Base-by-base conservation (phyloP, 2,329 filamentous ascomycete genomes). In the Penicillium sp. region DNA sequence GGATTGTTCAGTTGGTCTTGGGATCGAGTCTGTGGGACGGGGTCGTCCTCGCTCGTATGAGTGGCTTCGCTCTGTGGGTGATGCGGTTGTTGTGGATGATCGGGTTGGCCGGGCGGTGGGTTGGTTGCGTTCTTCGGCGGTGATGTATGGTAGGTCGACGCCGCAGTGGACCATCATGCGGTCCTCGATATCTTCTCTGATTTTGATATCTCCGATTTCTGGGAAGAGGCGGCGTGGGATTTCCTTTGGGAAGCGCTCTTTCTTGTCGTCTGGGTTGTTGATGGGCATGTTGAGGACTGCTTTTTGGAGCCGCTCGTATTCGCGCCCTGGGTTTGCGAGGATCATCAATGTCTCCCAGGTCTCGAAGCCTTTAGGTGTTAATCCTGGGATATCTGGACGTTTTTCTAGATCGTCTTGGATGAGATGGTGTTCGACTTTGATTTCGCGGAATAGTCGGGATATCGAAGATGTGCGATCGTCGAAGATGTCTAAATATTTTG, bases 211-310 rank as follows among this genome's bases (percentile, higher is more conserved):
- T 1, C 82, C 78, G 8, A 73, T 71, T 0, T 77, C 76, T 0
- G 91, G 91, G 38, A 96, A 83, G 4, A 94, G 78, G 50, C 88
- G 82, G 39, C 90, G 81, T 1, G 89, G 87, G 3, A 96, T 80
- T 63, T 92, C 87, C 61, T 90, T 91, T 0, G 91, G 92, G 53
- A 95, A 87, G 2, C 89, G 80, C 71, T 92, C 89, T 11, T 82
- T 85, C 60, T 81, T 83, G 46, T 88, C 82, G 43, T 86, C 81
- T 0, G 85, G 80, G 53, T 87, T 85, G 65, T 71, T 85, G 64
- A 95, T 88, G 0, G 90, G 88, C 72, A 92, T 84, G 43, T 87
- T 82, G 4, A 85, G 72, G 4, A 92, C 83, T 22, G 90, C 84
- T 55, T 82, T 85, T 42, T 85, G 79, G 5, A 96, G 78, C 10